A percentile compares a stretch with the other conserved stretches of the same genome.
These are phyloP conservation scores for Endothia cerciana DNA, from an alignment of 2,329 filamentous ascomycete species.

Conservation along the genomic window DNA sequence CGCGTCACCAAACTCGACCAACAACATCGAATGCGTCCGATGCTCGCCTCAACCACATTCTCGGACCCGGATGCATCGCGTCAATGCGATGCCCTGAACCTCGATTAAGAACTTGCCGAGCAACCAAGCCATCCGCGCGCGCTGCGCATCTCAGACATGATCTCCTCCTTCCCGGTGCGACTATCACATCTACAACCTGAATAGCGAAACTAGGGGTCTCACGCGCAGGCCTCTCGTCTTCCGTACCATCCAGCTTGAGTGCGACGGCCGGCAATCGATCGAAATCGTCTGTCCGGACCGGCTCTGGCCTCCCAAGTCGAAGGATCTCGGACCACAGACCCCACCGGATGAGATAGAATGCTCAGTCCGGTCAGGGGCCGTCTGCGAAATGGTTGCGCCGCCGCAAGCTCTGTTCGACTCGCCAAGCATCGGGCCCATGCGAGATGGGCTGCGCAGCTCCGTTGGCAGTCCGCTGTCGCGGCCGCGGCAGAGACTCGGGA, in stretches of 20 bases:
- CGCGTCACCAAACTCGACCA: not conserved
- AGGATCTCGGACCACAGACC: slow-evolving; percentile 11
- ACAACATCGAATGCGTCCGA: not conserved
- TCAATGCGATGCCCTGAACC: not conserved
- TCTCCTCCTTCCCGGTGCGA: slow-evolving; percentile 16
- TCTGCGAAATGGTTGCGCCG: slow-evolving; percentile 44
- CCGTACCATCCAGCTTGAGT: not conserved
- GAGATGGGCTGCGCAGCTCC: slow-evolving; percentile 43
- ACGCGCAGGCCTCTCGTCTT: not conserved
- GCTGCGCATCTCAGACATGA: slow-evolving; percentile 19
- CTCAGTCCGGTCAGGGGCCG: slow-evolving; percentile 43
- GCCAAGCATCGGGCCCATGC: slow-evolving; percentile 52
- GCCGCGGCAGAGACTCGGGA: slow-evolving; percentile 26
- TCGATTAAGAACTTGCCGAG: not conserved
- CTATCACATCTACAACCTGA: slow-evolving; percentile 17
- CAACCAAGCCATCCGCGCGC: not conserved
- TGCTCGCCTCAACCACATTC: not conserved
- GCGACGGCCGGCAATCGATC: not conserved
- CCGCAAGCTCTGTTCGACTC: slow-evolving; percentile 54
- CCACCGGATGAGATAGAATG: slow-evolving; percentile 40
- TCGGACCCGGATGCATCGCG: not conserved
- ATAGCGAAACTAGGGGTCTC: not conserved
- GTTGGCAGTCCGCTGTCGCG: slow-evolving; percentile 47
- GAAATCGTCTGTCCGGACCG: not conserved
- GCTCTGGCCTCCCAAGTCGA: not conserved